phyloP scores from a whole-genome alignment of 495 filamentous ascomycete species.

The Rhypophila decipiens region DNA sequence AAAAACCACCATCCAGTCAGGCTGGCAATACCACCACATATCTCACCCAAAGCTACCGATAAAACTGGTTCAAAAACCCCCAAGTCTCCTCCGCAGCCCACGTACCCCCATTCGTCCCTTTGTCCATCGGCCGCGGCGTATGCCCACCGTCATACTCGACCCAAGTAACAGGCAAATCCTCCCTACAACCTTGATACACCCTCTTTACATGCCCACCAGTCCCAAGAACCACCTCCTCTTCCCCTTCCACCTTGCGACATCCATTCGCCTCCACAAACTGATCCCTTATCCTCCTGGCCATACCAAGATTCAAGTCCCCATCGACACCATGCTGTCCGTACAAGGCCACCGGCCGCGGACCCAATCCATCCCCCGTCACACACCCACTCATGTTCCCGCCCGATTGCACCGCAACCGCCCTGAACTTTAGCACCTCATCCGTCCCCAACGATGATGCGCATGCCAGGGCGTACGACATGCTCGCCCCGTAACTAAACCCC shows the following conservation, averaged over 20 bases:
- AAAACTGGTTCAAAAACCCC: conserved; percentile 15
- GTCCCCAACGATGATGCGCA: too few species aligned
- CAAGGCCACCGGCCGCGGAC: conserved; percentile 29
- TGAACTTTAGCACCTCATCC: conserved; percentile 29
- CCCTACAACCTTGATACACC: conserved; percentile 20
- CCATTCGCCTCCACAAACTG: conserved; percentile 31
- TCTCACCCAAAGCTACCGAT: too few species aligned
- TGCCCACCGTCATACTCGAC: conserved; percentile 12
- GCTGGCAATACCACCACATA: too few species aligned
- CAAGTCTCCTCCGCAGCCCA: conserved; percentile 23
- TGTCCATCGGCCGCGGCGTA: conserved; percentile 10
- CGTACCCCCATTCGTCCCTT: conserved; percentile 10
- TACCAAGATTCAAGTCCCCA: conserved; percentile 23
- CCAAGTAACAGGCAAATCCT: conserved; percentile 20
- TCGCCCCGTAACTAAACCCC: conserved; percentile 40
- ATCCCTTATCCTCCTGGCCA: conserved; percentile 23
- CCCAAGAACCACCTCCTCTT: conserved; percentile 3
- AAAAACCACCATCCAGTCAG: too few species aligned
- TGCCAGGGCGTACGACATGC: conserved; percentile 38
- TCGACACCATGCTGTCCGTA: conserved; percentile 35
- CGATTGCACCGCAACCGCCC: conserved; percentile 34
- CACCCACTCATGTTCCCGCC: conserved; percentile 23
- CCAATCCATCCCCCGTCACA: conserved; percentile 22
- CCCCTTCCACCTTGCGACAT: conserved; percentile 9
- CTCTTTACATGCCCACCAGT: conserved; percentile 10